Evolutionary conservation across 495 filamentous ascomycete species (phyloP).

Genomic region (Cairneyella variabilis): DNA sequence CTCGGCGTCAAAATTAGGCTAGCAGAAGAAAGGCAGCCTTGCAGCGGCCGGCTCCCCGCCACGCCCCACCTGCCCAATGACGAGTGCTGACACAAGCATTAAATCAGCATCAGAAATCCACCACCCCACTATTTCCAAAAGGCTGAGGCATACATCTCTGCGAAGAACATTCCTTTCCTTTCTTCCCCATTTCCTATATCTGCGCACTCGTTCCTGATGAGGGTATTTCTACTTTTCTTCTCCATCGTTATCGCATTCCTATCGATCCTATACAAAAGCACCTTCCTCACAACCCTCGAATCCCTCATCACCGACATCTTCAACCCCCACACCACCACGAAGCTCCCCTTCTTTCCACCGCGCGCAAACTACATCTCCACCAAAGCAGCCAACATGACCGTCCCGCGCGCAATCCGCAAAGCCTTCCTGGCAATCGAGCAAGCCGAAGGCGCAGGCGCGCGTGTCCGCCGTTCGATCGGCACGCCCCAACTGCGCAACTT

Average conservation of each 20-base stretch:
- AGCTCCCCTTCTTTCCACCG: conserved; percentile 19
- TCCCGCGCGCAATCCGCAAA: conserved; percentile 72
- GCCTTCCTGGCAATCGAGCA: conserved; percentile 83
- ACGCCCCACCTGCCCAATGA: no score
- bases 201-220: conserved; percentile 17
- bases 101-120: conserved; percentile 18
- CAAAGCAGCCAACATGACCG: conserved; percentile 52
- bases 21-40: no score
- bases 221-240: conserved; percentile 17
- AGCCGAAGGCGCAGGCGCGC: conserved; percentile 83
- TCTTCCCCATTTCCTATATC: conserved; percentile 14
- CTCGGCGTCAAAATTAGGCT: no score
- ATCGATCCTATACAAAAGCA: conserved; percentile 23
- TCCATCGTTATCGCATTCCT: conserved; percentile 21
- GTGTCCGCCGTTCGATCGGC: conserved; percentile 85
- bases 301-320: neutral
- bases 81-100: no score
- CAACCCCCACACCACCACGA: conserved; percentile 9
- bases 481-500: conserved; percentile 81
- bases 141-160: neutral
- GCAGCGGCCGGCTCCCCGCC: no score
- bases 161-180: conserved; percentile 14
- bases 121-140: neutral
- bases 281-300: conserved; percentile 27
- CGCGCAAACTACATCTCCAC: conserved; percentile 18